phyloP scores from a whole-genome alignment of 805 yeast genomes.

The Candida ulmi region DNA sequence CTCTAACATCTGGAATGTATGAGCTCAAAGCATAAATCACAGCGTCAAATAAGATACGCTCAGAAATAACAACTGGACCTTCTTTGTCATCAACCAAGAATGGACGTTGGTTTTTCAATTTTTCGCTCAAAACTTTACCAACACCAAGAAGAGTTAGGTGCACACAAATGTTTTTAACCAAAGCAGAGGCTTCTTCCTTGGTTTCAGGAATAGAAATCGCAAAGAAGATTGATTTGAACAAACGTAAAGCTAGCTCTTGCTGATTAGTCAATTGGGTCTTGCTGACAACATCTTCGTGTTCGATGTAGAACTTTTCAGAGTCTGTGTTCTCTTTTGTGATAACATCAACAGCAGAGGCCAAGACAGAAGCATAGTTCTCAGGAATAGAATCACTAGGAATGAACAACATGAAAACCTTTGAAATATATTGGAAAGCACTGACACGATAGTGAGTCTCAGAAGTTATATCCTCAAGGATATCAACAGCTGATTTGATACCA shows the following conservation, averaged over 20 bases:
- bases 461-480: constrained; percentile 61
- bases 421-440: constrained; percentile 72
- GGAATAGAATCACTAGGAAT: constrained; percentile 41
- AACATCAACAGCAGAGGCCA: constrained; percentile 45
- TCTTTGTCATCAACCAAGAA: constrained; percentile 77
- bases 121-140: constrained; percentile 65
- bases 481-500: constrained; percentile 74
- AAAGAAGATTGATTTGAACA: constrained; percentile 68
- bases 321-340: constrained; percentile 32
- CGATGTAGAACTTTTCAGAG: constrained; percentile 22
- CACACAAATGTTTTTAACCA: constrained; percentile 63
- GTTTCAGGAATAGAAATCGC: constrained; percentile 73
- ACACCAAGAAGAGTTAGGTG: constrained; percentile 78
- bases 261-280: constrained; percentile 52
- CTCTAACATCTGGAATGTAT: constrained; percentile 62
- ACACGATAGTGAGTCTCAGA: constrained; percentile 58
- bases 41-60: constrained; percentile 66
- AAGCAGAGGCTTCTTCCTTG: constrained; percentile 54
- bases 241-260: constrained; percentile 56
- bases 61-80: constrained; percentile 65
- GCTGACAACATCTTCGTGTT: constrained; percentile 37
- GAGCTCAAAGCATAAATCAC: constrained; percentile 77
- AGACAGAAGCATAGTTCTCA: constrained; percentile 32
- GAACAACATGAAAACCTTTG: constrained; percentile 60
- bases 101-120: constrained; percentile 58